Conservation (phyloP, 2,329 filamentous ascomycete genomes). For the Aspergillus calidoustus region DNA sequence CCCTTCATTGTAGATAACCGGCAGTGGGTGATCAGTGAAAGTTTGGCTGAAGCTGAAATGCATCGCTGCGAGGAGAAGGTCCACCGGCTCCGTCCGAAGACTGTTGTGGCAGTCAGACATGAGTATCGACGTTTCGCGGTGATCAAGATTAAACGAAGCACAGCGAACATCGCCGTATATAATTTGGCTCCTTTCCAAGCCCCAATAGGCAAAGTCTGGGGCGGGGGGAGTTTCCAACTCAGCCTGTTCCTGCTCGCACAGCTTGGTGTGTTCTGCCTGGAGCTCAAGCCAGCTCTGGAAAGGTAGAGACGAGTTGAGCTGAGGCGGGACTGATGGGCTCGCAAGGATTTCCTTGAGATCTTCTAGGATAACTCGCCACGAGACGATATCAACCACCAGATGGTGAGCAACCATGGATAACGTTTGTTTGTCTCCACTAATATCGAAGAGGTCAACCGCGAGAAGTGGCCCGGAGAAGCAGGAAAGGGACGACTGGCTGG, state of each 20-base stretch:
- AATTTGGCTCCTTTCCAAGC: constrained; percentile 32
- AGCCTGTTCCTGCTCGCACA: constrained; percentile 11
- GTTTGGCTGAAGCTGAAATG: constrained; percentile 50
- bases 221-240: constrained; percentile 30
- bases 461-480: constrained; percentile 44
- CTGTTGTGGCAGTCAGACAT: constrained; percentile 37
- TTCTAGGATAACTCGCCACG: constrained; percentile 45
- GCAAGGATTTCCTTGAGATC: constrained; percentile 43
- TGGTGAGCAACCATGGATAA: constrained; percentile 45
- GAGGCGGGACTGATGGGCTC: constrained; percentile 29
- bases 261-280: constrained; percentile 32
- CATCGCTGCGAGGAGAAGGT: constrained; percentile 43
- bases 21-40: constrained; percentile 46
- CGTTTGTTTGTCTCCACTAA: constrained; percentile 35
- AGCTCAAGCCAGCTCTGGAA: constrained; percentile 44
- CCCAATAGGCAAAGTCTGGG: constrained; percentile 43
- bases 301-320: constrained; percentile 35
- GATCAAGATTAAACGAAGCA: constrained; percentile 35
- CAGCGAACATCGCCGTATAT: constrained; percentile 43
- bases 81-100: constrained; percentile 41
- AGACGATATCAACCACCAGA: constrained; percentile 46
- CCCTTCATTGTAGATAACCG: constrained; percentile 54
- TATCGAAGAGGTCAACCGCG: constrained; percentile 47
- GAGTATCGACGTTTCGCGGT: constrained; percentile 32
- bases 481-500: constrained; percentile 40